phyloP scores from a whole-genome alignment of 2,329 filamentous ascomycete species.

The Colletotrichum sp. region DNA sequence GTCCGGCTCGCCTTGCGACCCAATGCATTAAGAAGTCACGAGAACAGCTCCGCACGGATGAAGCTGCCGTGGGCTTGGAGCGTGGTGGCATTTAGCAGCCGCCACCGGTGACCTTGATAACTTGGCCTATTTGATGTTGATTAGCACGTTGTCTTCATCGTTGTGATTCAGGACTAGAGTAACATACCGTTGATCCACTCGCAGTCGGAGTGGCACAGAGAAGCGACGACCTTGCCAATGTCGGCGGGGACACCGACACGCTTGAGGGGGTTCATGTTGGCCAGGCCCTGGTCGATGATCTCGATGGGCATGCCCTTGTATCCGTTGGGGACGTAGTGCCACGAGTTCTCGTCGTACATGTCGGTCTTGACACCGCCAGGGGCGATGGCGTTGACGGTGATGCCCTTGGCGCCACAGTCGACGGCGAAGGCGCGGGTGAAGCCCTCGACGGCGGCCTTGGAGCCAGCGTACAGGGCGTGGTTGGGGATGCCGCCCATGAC shows the following conservation, averaged over 20 bases:
- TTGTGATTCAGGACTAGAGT: background rate
- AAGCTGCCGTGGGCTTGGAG: background rate
- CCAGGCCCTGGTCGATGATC: constrained; percentile 60
- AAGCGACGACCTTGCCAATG: constrained; percentile 62
- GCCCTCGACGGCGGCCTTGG: constrained; percentile 75
- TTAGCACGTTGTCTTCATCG: constrained; percentile 50
- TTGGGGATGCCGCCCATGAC: constrained; percentile 70
- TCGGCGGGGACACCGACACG: constrained; percentile 63
- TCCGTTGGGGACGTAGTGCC: constrained; percentile 67
- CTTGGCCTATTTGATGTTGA: constrained; percentile 34
- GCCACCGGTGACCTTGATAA: constrained; percentile 44
- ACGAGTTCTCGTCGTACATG: constrained; percentile 76
- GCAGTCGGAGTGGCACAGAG: constrained; percentile 60
- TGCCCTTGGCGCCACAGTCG: constrained; percentile 70
- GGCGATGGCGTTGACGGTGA: constrained; percentile 76
- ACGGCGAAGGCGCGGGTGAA: constrained; percentile 75
- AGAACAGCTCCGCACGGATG: constrained; percentile 3
- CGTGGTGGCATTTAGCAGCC: constrained; percentile 12
- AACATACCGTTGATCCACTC: constrained; percentile 69
- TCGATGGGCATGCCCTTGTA: constrained; percentile 55
- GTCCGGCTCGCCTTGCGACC: constrained; percentile 5
- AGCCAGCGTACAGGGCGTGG: constrained; percentile 74
- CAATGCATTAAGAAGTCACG: constrained; percentile 5
- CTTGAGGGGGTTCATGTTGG: constrained; percentile 62
- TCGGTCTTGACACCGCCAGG: constrained; percentile 78